phyloP scores from a whole-genome alignment of 2,329 filamentous ascomycete species.

The Monosporascus sp. region DNA sequence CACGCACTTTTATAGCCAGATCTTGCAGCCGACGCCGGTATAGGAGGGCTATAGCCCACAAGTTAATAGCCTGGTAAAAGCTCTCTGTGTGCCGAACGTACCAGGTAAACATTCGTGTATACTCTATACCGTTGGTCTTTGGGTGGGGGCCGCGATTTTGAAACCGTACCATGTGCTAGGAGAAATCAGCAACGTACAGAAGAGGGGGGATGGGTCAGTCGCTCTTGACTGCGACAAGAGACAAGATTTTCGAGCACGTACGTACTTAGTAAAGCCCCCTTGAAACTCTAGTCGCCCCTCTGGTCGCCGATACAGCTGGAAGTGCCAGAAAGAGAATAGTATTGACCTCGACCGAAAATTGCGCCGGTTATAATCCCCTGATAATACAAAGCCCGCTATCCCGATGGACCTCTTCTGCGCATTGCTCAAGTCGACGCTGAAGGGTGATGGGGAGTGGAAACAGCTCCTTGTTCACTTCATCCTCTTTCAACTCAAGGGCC shows the following conservation, averaged over 20 bases:
- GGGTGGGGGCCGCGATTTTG: conserved; percentile 39
- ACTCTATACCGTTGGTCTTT: conserved; percentile 42
- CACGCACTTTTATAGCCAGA: conserved; percentile 44
- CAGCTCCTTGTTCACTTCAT: conserved; percentile 29
- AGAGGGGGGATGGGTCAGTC: not conserved
- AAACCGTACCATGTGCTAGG: conserved; percentile 43
- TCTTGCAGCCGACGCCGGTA: conserved; percentile 47
- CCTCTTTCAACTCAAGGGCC: conserved; percentile 31
- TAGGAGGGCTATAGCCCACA: conserved; percentile 39
- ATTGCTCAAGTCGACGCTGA: conserved; percentile 27
- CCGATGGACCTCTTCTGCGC: conserved; percentile 32
- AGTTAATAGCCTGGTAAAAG: conserved; percentile 2
- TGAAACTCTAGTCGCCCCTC: conserved; percentile 42
- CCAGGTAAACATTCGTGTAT: conserved; percentile 41
- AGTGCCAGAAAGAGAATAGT: conserved; percentile 54
- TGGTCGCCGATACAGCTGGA: conserved; percentile 50
- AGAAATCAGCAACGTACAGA: conserved; percentile 9
- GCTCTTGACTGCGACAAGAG: no score
- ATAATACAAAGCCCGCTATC: conserved; percentile 49
- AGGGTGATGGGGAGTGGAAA: conserved; percentile 37
- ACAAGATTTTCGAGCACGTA: conserved; percentile 1
- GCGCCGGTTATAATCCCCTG: conserved; percentile 43
- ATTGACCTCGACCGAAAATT: conserved; percentile 48
- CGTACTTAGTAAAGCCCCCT: conserved; percentile 43
- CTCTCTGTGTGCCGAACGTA: no score